Evolutionary conservation across 176 grass and related monocot species (phyloP).

Genomic region (Calamus simplicifolius): DNA sequence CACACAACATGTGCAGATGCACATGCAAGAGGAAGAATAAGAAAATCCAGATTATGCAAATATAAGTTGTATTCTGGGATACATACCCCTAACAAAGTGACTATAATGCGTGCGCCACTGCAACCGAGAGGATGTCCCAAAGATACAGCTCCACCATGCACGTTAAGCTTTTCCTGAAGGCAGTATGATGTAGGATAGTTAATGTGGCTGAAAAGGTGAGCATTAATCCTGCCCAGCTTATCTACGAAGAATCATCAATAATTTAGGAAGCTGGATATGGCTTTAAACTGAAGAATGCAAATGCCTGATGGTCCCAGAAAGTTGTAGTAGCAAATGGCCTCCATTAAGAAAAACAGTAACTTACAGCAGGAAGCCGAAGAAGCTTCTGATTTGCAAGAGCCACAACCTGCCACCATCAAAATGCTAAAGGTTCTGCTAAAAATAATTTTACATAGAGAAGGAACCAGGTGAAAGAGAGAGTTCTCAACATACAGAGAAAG

Average conservation of each 20-base stretch:
- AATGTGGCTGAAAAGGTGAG: too few species aligned
- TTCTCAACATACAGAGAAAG: constrained; percentile 53
- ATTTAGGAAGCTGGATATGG: too few species aligned
- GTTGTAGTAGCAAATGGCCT: too few species aligned
- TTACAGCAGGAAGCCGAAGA: constrained; percentile 79
- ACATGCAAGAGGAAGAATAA: too few species aligned
- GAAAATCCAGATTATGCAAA: too few species aligned
- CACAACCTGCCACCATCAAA: constrained; percentile 55
- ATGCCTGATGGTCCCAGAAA: too few species aligned
- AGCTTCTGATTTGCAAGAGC: constrained; percentile 87
- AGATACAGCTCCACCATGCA: constrained; percentile 88
- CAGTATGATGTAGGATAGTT: neutral
- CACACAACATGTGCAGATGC: too few species aligned
- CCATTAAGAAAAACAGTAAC: constrained; percentile 1
- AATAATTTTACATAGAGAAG: neutral
- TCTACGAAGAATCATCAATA: too few species aligned
- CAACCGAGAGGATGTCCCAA: constrained; percentile 91
- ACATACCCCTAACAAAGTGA: constrained; percentile 89
- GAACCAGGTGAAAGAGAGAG: constrained; percentile 9
- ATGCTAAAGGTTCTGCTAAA: constrained; percentile 6
- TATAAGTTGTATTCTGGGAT: neutral
- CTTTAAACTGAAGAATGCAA: too few species aligned
- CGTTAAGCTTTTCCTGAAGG: constrained; percentile 70
- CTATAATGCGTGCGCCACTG: constrained; percentile 81
- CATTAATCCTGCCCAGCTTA: too few species aligned